Percentiles rank a stretch among this genome's conserved stretches.
These are phyloP conservation scores for Pichia sp. DNA, from an alignment of 1,139 yeast species.

Conservation along the genomic window DNA sequence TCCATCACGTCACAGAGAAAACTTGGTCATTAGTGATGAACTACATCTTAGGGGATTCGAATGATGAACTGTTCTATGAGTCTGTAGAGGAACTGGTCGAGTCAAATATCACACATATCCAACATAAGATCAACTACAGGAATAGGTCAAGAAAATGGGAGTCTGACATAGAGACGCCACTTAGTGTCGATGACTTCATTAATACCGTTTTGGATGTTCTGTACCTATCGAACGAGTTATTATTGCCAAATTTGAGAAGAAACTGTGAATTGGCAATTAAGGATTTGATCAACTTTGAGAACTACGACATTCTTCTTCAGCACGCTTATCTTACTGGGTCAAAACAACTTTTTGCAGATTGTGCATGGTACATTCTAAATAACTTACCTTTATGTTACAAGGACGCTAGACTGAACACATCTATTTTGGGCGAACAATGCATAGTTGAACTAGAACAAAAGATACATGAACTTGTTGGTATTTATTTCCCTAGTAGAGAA, in stretches of 20 bases:
- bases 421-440: constrained; percentile 17
- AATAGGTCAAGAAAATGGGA: not conserved
- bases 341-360: constrained; percentile 45
- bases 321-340: constrained; percentile 51
- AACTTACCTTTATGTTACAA: constrained; percentile 60
- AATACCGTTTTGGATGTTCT: constrained; percentile 52
- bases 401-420: constrained; percentile 29
- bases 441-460: constrained; percentile 18
- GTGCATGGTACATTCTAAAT: constrained; percentile 62
- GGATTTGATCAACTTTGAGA: constrained; percentile 53
- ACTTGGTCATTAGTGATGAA: constrained; percentile 48
- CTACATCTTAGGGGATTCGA: constrained; percentile 48
- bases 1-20: constrained; percentile 35
- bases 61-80: constrained; percentile 7
- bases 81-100: constrained; percentile 3
- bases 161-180: not conserved
- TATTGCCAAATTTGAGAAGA: constrained; percentile 52
- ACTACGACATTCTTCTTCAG: constrained; percentile 48
- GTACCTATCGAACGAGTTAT: constrained; percentile 56
- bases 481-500: constrained; percentile 17
- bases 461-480: constrained; percentile 22
- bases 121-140: constrained; percentile 2
- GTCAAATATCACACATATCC: not conserved
- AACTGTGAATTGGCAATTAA: constrained; percentile 56
- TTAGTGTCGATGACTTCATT: constrained; percentile 31